Percentiles rank a stretch among this genome's conserved stretches.
phyloP scores from a whole-genome alignment of 345 rosid species.

The Clausena lansium region DNA sequence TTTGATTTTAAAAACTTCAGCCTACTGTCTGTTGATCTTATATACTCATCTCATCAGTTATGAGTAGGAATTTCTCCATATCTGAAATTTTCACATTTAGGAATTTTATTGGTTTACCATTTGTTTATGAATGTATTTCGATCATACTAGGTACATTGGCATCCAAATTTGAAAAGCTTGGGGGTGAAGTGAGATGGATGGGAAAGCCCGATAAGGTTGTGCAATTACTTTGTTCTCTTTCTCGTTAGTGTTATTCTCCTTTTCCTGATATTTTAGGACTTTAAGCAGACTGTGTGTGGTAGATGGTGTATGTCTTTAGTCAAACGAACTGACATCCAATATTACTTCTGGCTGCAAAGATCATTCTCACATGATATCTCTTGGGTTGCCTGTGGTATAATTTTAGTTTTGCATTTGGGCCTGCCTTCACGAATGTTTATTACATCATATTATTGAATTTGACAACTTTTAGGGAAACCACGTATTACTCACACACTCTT shows the following conservation, averaged over 20 bases:
- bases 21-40: not conserved
- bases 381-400: not conserved
- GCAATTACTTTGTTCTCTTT: not conserved
- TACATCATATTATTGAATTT: not conserved
- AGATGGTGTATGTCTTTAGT: not conserved
- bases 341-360: not conserved
- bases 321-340: not conserved
- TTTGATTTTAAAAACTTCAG: not conserved
- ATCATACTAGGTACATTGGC: constrained; percentile 64
- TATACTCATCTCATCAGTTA: not conserved
- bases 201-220: constrained; percentile 90
- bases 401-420: not conserved
- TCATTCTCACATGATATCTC: not conserved
- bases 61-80: not conserved
- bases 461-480: not conserved
- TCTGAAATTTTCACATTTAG: not conserved
- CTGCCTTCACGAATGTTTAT: not conserved
- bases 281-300: not conserved
- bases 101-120: not conserved
- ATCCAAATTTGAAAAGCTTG: constrained; percentile 79
- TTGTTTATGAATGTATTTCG: not conserved
- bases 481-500: not conserved
- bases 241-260: not conserved
- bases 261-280: not conserved
- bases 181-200: constrained; percentile 97